A percentile compares a stretch with the other conserved stretches of the same genome.
These are phyloP conservation scores for Monilinia fructicola DNA, from an alignment of 2,329 filamentous ascomycete species.

Conservation along the genomic window DNA sequence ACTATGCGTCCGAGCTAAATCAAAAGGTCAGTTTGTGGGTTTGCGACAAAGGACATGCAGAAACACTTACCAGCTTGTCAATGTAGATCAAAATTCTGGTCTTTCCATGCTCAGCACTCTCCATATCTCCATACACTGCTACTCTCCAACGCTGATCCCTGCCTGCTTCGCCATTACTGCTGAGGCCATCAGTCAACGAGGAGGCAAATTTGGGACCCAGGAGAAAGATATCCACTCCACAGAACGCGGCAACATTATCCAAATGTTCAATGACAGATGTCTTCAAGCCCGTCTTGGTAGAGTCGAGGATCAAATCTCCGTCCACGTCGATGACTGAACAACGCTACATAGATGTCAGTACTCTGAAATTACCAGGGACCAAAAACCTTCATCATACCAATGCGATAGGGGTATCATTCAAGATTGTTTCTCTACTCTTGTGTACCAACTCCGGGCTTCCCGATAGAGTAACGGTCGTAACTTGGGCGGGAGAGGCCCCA, in stretches of 20 bases:
- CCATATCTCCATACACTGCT: constrained; percentile 90
- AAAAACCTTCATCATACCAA: constrained; percentile 61
- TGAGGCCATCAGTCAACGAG: constrained; percentile 67
- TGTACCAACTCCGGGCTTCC: constrained; percentile 85
- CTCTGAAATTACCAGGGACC: background rate
- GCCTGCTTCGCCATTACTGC: constrained; percentile 74
- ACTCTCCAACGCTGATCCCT: constrained; percentile 87
- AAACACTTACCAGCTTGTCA: constrained; percentile 50
- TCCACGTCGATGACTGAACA: constrained; percentile 94
- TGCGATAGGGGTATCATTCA: constrained; percentile 89
- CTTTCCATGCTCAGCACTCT: constrained; percentile 96
- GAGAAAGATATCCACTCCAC: constrained; percentile 94
- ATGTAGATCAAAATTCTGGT: constrained; percentile 95
- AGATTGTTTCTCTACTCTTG: constrained; percentile 82
- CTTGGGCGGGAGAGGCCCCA: constrained; percentile 52
- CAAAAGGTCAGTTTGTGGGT: constrained; percentile 41
- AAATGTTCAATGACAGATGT: constrained; percentile 78
- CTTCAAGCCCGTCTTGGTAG: constrained; percentile 64
- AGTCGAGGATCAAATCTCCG: constrained; percentile 82
- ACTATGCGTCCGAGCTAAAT: constrained; percentile 68
- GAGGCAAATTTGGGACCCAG: constrained; percentile 85
- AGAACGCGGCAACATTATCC: constrained; percentile 82
- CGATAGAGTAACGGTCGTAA: constrained; percentile 88
- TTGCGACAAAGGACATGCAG: background rate
- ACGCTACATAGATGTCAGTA: constrained; percentile 57